These are phyloP conservation scores for Heritiera littoralis DNA, from an alignment of 345 rosid species.

Conservation along the genomic window DNA sequence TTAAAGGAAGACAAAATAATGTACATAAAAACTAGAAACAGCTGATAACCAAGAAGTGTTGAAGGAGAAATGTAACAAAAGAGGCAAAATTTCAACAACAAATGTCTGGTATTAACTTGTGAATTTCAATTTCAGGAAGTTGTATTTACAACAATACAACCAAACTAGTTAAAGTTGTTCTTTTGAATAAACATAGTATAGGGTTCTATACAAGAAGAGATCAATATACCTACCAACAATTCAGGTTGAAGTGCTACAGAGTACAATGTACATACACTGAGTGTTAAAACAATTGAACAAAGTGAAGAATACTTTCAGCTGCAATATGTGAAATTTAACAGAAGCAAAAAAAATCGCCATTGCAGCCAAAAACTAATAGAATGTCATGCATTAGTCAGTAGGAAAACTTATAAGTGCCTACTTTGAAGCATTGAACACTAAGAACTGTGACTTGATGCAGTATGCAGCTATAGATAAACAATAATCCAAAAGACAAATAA, in stretches of 20 bases:
- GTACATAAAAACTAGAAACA: slow-evolving; percentile 1
- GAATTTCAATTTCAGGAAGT: slow-evolving; percentile 4
- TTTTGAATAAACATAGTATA: not conserved
- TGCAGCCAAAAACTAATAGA: not conserved
- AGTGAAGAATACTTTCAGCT: not conserved
- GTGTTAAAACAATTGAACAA: not conserved
- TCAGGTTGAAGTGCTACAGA: not conserved
- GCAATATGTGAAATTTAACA: not conserved
- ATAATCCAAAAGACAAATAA: no score
- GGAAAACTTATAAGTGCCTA: slow-evolving; percentile 33
- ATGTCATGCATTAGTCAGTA: not conserved
- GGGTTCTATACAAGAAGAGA: not conserved
- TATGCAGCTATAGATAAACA: no score
- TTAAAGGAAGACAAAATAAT: slow-evolving; percentile 19
- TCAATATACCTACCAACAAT: not conserved
- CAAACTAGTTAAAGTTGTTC: not conserved
- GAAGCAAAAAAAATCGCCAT: not conserved
- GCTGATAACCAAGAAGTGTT: not conserved
- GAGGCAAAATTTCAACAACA: not conserved
- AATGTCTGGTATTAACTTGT: slow-evolving; percentile 1
- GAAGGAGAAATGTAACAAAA: not conserved
- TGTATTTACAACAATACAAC: not conserved
- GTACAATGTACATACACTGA: not conserved
- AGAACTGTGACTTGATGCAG: not conserved
- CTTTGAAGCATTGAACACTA: slow-evolving; percentile 29